Percentiles rank a stretch among this genome's conserved stretches.
Conservation (phyloP, 2,329 filamentous ascomycete species). For the Colletotrichum echinochloae region DNA sequence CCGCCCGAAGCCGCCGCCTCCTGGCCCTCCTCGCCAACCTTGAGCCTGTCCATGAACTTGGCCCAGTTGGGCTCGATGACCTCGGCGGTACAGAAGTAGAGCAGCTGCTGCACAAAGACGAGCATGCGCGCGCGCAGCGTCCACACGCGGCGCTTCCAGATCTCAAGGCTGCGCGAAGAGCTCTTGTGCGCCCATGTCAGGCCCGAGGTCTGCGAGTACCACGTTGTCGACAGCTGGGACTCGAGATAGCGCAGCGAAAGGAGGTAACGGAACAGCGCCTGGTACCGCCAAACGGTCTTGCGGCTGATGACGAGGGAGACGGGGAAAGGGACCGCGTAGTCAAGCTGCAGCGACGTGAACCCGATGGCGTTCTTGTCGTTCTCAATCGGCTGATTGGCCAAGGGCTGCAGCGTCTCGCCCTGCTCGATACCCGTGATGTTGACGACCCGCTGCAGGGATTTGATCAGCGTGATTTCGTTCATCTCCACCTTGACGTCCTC, state of each 20-base stretch:
- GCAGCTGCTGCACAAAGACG: constrained; percentile 94
- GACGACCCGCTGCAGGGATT: constrained; percentile 94
- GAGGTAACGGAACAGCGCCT: constrained; percentile 94
- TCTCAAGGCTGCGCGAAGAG: constrained; percentile 78
- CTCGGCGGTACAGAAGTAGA: constrained; percentile 97
- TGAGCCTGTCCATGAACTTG: constrained; percentile 88
- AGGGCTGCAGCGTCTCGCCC: constrained; percentile 82
- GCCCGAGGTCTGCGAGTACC: constrained; percentile 89
- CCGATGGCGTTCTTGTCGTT: constrained; percentile 89
- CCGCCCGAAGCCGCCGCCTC: constrained; percentile 43
- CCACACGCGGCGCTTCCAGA: constrained; percentile 94
- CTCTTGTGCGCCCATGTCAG: constrained; percentile 86
- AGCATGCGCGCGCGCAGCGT: constrained; percentile 94
- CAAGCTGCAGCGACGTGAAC: constrained; percentile 92
- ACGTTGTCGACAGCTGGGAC: constrained; percentile 85
- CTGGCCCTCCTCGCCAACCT: constrained; percentile 64
- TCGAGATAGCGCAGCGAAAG: constrained; percentile 91
- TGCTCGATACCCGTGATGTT: constrained; percentile 96
- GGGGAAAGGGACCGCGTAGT: constrained; percentile 95
- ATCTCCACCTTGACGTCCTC: constrained; percentile 98
- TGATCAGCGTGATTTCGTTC: constrained; percentile 93
- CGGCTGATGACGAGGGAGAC: constrained; percentile 95
- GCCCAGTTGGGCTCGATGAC: constrained; percentile 99
- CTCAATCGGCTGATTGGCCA: constrained; percentile 75
- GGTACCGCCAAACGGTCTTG: constrained; percentile 97